phyloP scores from a whole-genome alignment of 2,329 filamentous ascomycete species.

The Hypoxylon sp. region DNA sequence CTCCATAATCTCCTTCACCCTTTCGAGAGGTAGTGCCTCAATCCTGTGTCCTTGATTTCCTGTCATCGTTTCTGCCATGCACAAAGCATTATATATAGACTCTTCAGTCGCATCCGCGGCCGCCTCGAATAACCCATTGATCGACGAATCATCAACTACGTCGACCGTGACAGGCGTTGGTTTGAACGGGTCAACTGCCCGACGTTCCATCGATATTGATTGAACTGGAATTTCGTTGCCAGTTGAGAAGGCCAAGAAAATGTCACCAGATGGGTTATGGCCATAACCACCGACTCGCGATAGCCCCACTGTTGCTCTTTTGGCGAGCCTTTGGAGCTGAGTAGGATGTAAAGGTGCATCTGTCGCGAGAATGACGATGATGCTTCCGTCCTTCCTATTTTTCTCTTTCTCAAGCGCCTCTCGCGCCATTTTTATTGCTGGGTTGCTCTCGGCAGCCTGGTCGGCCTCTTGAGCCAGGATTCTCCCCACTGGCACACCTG shows the following conservation, averaged over 20 bases:
- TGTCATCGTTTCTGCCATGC: conserved; percentile 72
- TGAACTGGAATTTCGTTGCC: conserved; percentile 67
- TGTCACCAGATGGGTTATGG: conserved; percentile 74
- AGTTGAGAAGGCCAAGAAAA: conserved; percentile 78
- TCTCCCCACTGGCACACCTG: conserved; percentile 73
- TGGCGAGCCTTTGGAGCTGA: conserved; percentile 71
- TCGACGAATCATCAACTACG: conserved; percentile 70
- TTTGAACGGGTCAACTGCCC: conserved; percentile 60
- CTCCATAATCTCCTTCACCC: conserved; percentile 63
- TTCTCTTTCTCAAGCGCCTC: conserved; percentile 56
- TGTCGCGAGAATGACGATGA: conserved; percentile 73
- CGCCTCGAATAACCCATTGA: conserved; percentile 74
- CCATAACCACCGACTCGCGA: conserved; percentile 73
- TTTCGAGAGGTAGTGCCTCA: conserved; percentile 65
- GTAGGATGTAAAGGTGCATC: conserved; percentile 71
- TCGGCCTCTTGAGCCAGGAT: conserved; percentile 64
- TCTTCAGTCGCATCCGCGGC: conserved; percentile 75
- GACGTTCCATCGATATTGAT: conserved; percentile 52
- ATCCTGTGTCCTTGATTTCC: conserved; percentile 66
- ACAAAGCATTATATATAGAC: conserved; percentile 75
- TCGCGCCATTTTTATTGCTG: conserved; percentile 52
- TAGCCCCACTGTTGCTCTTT: conserved; percentile 73
- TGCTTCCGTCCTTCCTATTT: conserved; percentile 72
- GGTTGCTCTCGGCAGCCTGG: conserved; percentile 46
- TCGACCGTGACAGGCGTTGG: conserved; percentile 58